These are phyloP conservation scores for Musa schizocarpa DNA, from an alignment of 176 grass and related monocot genomes.

Conservation along the genomic window DNA sequence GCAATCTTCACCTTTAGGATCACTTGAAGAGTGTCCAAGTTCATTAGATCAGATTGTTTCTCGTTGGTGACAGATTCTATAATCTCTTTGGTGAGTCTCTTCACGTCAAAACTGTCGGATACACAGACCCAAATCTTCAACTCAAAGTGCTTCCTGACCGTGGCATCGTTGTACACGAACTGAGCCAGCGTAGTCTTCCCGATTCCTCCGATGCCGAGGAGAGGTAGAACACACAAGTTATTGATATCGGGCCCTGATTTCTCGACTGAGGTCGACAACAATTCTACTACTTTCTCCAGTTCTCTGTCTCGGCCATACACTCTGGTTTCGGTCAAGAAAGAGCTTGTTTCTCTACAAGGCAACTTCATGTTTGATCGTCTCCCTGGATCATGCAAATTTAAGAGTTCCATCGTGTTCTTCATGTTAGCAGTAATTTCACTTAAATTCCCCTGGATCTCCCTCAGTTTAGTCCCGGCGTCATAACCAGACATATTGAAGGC, in stretches of 20 bases:
- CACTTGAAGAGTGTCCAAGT: slow-evolving; percentile 19
- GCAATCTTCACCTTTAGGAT: slow-evolving; percentile 5
- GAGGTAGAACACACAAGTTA: slow-evolving; percentile 20
- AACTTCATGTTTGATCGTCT: no score
- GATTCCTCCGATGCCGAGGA: slow-evolving; percentile 30
- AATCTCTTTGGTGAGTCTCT: slow-evolving; percentile 15
- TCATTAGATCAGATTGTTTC: neutral
- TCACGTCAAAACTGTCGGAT: slow-evolving; percentile 22
- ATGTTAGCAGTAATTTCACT: no score
- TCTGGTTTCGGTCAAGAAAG: no score
- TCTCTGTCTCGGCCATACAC: neutral
- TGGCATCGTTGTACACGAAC: slow-evolving; percentile 20
- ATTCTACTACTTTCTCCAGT: neutral
- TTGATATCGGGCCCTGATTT: neutral
- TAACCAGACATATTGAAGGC: neutral
- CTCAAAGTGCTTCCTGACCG: slow-evolving; percentile 15
- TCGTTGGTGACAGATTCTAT: neutral
- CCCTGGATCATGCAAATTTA: no score
- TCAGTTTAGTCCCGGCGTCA: no score
- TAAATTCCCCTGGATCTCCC: no score
- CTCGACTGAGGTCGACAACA: neutral
- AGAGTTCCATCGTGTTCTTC: no score
- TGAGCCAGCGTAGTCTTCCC: slow-evolving; percentile 43
- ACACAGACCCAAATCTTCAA: slow-evolving; percentile 22
- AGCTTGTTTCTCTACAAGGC: no score